phyloP scores from a whole-genome alignment of 106 monocot genomes.

The Vanilla planifolia region DNA sequence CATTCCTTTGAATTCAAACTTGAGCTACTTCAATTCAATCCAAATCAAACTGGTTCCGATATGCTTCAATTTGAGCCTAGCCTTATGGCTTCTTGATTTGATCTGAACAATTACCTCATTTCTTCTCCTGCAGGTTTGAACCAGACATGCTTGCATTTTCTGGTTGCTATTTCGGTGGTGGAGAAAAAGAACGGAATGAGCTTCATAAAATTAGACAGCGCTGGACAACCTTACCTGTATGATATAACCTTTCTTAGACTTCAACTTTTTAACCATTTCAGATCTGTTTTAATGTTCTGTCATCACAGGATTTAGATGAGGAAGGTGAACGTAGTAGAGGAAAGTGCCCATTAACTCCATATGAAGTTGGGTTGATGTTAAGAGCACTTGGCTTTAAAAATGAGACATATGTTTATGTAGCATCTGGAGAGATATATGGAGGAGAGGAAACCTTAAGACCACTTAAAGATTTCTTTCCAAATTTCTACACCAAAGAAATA shows the following conservation, averaged over 20 bases:
- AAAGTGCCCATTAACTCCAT: slow-evolving; percentile 87
- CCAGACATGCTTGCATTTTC: slow-evolving; percentile 77
- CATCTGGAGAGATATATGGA: slow-evolving; percentile 94
- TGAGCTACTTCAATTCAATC: no score
- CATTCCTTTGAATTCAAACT: no score
- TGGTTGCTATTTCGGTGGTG: slow-evolving; percentile 75
- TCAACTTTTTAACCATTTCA: neutral
- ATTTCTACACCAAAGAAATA: slow-evolving; percentile 75
- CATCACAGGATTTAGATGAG: slow-evolving; percentile 61
- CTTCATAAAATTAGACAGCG: slow-evolving; percentile 59
- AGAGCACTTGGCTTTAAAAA: slow-evolving; percentile 83
- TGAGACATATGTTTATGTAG: slow-evolving; percentile 72
- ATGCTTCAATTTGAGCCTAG: no score
- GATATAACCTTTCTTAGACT: slow-evolving; percentile 13
- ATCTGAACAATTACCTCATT: no score
- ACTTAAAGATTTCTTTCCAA: slow-evolving; percentile 77
- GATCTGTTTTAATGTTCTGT: neutral
- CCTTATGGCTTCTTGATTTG: no score
- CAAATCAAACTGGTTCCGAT: no score
- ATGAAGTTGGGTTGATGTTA: slow-evolving; percentile 88
- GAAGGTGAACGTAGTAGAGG: slow-evolving; percentile 82
- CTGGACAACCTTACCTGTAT: slow-evolving; percentile 70
- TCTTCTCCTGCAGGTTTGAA: slow-evolving; percentile 44
- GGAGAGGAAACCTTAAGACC: slow-evolving; percentile 69
- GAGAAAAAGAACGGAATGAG: slow-evolving; percentile 56